phyloP scores from a whole-genome alignment of 345 rosid genomes.

The Populus alba region DNA sequence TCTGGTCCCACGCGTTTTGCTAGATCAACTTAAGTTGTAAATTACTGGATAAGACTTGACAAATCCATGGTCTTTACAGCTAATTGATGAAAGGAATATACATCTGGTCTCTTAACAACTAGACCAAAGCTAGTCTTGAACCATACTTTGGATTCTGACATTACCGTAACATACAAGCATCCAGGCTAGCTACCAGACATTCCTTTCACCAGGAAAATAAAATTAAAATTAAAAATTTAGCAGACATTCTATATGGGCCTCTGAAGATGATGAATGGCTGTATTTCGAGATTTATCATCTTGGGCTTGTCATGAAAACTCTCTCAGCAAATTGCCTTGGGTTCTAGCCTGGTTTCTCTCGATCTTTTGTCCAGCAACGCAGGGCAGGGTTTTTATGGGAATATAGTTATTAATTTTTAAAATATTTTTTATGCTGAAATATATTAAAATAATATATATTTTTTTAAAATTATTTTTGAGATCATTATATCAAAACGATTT shows the following conservation, averaged over 20 bases:
- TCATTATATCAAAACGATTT: too few relatives aligned
- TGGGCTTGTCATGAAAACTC: not conserved
- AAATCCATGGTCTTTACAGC: not conserved
- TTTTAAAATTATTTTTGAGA: too few relatives aligned
- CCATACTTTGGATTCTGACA: not conserved
- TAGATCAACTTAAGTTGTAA: not conserved
- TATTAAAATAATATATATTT: too few relatives aligned
- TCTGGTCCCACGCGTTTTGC: conserved; percentile 34
- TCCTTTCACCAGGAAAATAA: not conserved
- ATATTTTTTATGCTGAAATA: too few relatives aligned
- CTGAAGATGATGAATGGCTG: not conserved
- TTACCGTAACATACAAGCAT: not conserved
- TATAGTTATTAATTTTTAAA: too few relatives aligned
- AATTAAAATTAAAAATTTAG: too few relatives aligned
- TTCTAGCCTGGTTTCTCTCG: not conserved
- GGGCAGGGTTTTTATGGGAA: too few relatives aligned
- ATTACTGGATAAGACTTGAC: not conserved
- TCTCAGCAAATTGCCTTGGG: not conserved
- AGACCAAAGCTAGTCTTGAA: conserved; percentile 5
- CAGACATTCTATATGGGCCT: not conserved
- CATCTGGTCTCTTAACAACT: not conserved
- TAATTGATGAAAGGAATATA: not conserved
- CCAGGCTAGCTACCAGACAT: not conserved
- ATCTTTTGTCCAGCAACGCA: not conserved
- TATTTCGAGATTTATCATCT: not conserved